A percentile compares a stretch with the other conserved stretches of the same genome.
phyloP scores from a whole-genome alignment of 768 basidiomycete genomes.

The Leucocoprinus sp. region DNA sequence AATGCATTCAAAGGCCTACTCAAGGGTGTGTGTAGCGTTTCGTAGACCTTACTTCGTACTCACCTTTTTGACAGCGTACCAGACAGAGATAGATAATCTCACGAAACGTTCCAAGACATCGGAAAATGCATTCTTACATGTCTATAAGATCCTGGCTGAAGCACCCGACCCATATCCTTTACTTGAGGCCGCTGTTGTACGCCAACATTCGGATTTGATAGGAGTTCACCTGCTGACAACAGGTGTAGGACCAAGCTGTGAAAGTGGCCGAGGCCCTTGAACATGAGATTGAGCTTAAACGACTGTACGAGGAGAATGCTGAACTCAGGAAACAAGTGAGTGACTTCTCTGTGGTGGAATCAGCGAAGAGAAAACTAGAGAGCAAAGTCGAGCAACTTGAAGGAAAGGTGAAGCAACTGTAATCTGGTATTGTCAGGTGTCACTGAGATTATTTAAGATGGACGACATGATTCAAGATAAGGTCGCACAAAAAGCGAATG shows the following conservation, averaged over 20 bases:
- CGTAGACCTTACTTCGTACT: not conserved
- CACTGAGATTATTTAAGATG: slow-evolving; percentile 53
- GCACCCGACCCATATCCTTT: slow-evolving; percentile 97
- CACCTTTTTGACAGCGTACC: slow-evolving; percentile 58
- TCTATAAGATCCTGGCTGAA: slow-evolving; percentile 94
- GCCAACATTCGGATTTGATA: slow-evolving; percentile 2
- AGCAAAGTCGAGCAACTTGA: slow-evolving; percentile 70
- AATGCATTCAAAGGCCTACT: slow-evolving; percentile 84
- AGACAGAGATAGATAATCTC: slow-evolving; percentile 91
- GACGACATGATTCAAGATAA: slow-evolving; percentile 87
- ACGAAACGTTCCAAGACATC: slow-evolving; percentile 88
- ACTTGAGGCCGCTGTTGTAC: slow-evolving; percentile 86
- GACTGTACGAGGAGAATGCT: slow-evolving; percentile 73
- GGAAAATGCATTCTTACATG: slow-evolving; percentile 93
- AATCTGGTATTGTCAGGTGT: not conserved
- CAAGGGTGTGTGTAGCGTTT: slow-evolving; percentile 47
- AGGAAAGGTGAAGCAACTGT: slow-evolving; percentile 49
- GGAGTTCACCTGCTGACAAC: not conserved
- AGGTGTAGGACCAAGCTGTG: slow-evolving; percentile 80
- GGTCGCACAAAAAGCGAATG: slow-evolving; percentile 89
- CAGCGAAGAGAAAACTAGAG: slow-evolving; percentile 71
- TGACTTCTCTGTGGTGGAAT: slow-evolving; percentile 58
- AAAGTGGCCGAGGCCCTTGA: slow-evolving; percentile 77
- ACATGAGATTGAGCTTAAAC: slow-evolving; percentile 64
- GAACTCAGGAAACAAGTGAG: slow-evolving; percentile 64